Evolutionary conservation across 106 monocot genomes (phyloP), one percentile per base, ranked within the genome.

Genomic region (Hemerocallis citrina): DNA sequence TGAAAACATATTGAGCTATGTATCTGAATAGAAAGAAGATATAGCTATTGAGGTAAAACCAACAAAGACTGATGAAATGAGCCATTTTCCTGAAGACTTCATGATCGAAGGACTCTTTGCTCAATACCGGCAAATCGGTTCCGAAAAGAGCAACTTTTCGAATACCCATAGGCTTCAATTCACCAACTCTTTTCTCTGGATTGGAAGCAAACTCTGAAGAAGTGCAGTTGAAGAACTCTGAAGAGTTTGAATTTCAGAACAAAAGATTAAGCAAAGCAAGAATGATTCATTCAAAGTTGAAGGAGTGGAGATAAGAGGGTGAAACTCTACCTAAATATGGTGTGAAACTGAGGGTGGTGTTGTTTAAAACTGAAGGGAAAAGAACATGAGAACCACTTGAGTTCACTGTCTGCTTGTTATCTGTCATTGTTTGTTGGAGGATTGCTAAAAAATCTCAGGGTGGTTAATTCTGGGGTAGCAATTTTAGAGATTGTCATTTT

Each of bases 401-500:
- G 3, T 28, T 5, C 42, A 13, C 42, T 7, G 2, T 42, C 42
- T 42, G 4, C 4, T 9, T 45, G 45, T 19, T 45, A 17, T 1
- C 42, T 24, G 25, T 50, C 28, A n/a, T 32, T 30, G 25, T 50
- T 28, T 50, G 50, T 50, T 50, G 50, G 28, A 27, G 15, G 64
- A 17, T 25, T 72, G 72, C 72, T 65, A 49, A 72, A 64, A 65
- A 66, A 65, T 66, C 63, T 55, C 24, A 6, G 14, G 51, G 39
- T 21, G 29, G 22, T 48, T 50, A 38, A 6, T 41, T 31, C 24
- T 13, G 13, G 22, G 57, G 35, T 23, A 62, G 44, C 52, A 30
- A 51, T 62, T 6, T 17, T 24, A 9, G 17, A 16, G 10, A 27
- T 51, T 34, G 19, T 27, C 32, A 10, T 40, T 27, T 41, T 17